These are phyloP conservation scores for Aspergillus japonicus DNA, from an alignment of 2,329 filamentous ascomycete genomes.

Conservation along the genomic window DNA sequence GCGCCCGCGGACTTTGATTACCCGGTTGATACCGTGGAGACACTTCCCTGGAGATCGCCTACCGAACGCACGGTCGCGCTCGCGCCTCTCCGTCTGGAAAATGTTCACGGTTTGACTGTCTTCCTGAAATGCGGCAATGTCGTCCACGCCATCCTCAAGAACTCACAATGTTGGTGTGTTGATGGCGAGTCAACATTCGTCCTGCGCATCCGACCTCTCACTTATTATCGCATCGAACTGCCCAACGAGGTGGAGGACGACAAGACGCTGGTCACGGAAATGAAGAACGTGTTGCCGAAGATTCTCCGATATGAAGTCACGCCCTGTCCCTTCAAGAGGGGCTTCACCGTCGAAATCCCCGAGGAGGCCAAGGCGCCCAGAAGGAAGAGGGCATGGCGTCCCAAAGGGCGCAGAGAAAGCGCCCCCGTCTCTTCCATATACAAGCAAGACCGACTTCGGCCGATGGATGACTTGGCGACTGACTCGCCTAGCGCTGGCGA, in stretches of 20 bases:
- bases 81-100: slow-evolving; percentile 80
- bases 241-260: slow-evolving; percentile 66
- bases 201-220: slow-evolving; percentile 76
- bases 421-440: slow-evolving; percentile 21
- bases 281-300: slow-evolving; percentile 68
- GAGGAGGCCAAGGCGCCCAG: slow-evolving; percentile 64
- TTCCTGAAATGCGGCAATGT: slow-evolving; percentile 84
- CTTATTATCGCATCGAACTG: slow-evolving; percentile 88
- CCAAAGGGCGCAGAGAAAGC: slow-evolving; percentile 51
- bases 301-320: slow-evolving; percentile 86
- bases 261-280: slow-evolving; percentile 59
- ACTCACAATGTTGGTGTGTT: slow-evolving; percentile 92
- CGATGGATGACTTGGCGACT: slow-evolving; percentile 16
- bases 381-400: slow-evolving; percentile 68
- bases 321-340: slow-evolving; percentile 76
- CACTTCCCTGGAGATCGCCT: slow-evolving; percentile 70
- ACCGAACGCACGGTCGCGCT: slow-evolving; percentile 79
- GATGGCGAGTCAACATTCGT: slow-evolving; percentile 82
- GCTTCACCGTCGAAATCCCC: slow-evolving; percentile 72
- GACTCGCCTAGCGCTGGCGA: slow-evolving; percentile 32
- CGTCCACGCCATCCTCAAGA: slow-evolving; percentile 81
- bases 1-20: slow-evolving; percentile 46
- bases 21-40: slow-evolving; percentile 56
- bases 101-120: slow-evolving; percentile 78
- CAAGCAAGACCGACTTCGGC: slow-evolving; percentile 15